These are phyloP conservation scores for Chlorella sp. DNA, from an alignment of 139 green algal genomes.

Conservation along the genomic window DNA sequence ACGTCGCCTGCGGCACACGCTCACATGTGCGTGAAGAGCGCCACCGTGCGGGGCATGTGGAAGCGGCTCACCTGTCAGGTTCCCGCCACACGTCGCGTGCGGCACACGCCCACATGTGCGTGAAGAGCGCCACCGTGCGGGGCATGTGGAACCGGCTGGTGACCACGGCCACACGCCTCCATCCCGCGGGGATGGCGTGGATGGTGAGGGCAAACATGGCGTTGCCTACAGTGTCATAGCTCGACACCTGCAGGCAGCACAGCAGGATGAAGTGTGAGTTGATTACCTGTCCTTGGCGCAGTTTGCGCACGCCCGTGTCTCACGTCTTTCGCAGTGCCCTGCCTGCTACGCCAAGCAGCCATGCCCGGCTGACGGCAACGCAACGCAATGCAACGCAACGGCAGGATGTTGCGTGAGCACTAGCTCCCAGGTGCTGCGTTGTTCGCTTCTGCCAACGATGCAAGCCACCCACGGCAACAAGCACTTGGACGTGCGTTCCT, in stretches of 20 bases:
- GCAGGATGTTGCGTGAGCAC: neutral
- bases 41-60: conserved; percentile 2
- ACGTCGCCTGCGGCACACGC: neutral
- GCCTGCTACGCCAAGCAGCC: neutral
- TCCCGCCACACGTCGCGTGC: neutral
- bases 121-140: neutral
- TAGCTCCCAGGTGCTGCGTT: neutral
- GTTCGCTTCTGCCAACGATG: too few species aligned
- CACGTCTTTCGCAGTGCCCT: neutral
- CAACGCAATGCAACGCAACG: too few species aligned
- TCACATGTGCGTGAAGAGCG: neutral
- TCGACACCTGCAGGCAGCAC: conserved; percentile 18
- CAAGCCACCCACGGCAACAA: too few species aligned
- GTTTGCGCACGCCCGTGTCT: neutral
- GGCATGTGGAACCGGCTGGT: conserved; percentile 9
- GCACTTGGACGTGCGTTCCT: too few species aligned
- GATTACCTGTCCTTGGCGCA: neutral
- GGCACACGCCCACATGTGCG: neutral
- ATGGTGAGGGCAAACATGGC: conserved; percentile 74
- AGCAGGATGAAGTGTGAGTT: neutral
- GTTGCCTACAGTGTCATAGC: conserved; percentile 82
- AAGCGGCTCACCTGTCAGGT: neutral
- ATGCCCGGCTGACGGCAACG: neutral
- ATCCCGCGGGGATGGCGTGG: conserved; percentile 69
- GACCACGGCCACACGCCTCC: conserved; percentile 35